Base-by-base conservation (phyloP, 2,329 filamentous ascomycete species). In the Alternaria sp. region DNA sequence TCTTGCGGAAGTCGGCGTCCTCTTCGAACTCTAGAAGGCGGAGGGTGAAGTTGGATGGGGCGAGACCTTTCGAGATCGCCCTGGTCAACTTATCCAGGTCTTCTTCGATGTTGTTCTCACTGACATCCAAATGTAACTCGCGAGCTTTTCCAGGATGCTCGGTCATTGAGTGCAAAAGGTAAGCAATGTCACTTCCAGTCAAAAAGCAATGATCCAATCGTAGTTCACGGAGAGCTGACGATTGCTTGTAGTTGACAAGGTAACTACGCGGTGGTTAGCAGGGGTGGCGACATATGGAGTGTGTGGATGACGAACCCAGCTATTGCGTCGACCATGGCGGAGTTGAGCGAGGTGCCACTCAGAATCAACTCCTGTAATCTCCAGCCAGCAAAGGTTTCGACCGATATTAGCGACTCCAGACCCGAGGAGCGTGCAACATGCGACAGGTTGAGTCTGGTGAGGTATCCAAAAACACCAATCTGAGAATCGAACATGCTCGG, bases 21-120 rank as follows among this genome's bases (percentile, higher is more conserved):
- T 88, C 86, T 60, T 88, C 86, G 72, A 90, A 92, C 72, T 92
- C 90, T 36, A 92, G 86, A 79, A 90, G 87, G 36, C 87, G 84
- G 80, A 92, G 88, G 5, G 88, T 89, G 26, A 92, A 76, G 67
- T 87, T 87, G 3, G 88, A 84, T 2, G 90, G 90, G 0, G 89
- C 87, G 47, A 85, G 80, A 28, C 84, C 83, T 52, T 78, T 78
- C 21, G 82, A 76, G 51, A 88, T 86, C 3, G 86, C 85, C 53
- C 82, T 81, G 9, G 85, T 83, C 45, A 88, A 80, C 44, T 84
- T 81, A 54, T 83, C 81, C 32, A 87, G 80, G 43, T 85, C 82
- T 61, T 84, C 82, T 58, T 84, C 83, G 19, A 88, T 86, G 50
- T 86, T 80, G 74, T 89, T 89, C 67, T 89, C 88, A 71, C 87